Evolutionary conservation across 1,139 yeast genomes (phyloP).

Genomic region (Kodamaea anthophila): DNA sequence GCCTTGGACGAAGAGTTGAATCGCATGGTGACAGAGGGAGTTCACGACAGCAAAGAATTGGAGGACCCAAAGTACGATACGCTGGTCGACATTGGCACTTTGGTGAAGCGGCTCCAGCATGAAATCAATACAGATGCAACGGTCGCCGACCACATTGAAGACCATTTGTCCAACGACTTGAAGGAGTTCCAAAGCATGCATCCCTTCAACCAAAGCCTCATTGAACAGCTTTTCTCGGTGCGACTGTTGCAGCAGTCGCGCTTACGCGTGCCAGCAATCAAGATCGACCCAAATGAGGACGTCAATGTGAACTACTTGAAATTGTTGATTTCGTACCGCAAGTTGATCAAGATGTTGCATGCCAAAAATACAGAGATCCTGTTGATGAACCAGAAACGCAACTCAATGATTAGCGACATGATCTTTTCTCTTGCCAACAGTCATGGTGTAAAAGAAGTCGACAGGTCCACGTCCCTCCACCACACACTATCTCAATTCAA

Average conservation of each 20-base stretch:
- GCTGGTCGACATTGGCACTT: constrained; percentile 5
- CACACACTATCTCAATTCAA: constrained; percentile 5
- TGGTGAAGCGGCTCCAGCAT: constrained; percentile 5
- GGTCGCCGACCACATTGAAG: constrained; percentile 2
- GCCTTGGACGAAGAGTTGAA: constrained; percentile 8
- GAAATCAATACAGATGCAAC: constrained; percentile 5
- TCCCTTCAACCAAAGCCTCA: constrained; percentile 6
- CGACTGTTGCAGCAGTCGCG: constrained; percentile 3
- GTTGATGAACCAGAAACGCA: constrained; percentile 8
- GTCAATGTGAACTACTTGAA: constrained; percentile 9
- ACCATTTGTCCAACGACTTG: constrained; percentile 4
- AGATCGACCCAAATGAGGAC: constrained; percentile 7
- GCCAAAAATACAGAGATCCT: constrained; percentile 10
- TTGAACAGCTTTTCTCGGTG: constrained; percentile 5
- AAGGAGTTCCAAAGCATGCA: constrained; percentile 5
- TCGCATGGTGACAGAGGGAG: constrained; percentile 7
- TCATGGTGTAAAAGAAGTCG: constrained; percentile 3
- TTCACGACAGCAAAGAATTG: constrained; percentile 4
- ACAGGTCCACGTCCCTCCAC: constrained; percentile 5
- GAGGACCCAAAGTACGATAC: constrained; percentile 5
- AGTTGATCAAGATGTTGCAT: constrained; percentile 7
- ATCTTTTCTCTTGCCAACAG: constrained; percentile 7
- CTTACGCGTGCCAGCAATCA: constrained; percentile 6
- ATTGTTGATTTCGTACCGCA: constrained; percentile 10
- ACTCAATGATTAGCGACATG: constrained; percentile 6